These are phyloP conservation scores for Citeromyces hawaiiensis DNA, from an alignment of 1,139 yeast species.

Conservation along the genomic window DNA sequence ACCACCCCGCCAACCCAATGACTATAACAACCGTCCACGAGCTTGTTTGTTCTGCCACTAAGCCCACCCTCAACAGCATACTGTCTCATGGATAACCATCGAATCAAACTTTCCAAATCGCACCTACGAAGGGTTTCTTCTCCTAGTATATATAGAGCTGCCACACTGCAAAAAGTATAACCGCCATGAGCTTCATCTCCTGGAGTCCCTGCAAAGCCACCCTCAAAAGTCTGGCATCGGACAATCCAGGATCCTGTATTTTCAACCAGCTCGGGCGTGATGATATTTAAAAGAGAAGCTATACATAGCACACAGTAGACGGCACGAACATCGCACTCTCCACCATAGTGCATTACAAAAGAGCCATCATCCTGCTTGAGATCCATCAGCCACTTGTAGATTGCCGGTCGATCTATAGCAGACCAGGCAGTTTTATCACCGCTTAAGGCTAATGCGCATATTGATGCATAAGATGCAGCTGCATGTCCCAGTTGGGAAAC, in stretches of 20 bases:
- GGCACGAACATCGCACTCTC: constrained; percentile 82
- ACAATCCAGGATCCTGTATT: constrained; percentile 50
- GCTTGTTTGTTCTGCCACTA: constrained; percentile 80
- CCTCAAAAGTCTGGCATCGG: constrained; percentile 81
- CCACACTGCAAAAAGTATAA: constrained; percentile 82
- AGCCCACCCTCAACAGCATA: constrained; percentile 69
- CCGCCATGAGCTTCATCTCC: constrained; percentile 95
- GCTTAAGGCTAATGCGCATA: constrained; percentile 46
- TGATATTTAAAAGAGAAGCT: constrained; percentile 50
- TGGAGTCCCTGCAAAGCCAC: constrained; percentile 84
- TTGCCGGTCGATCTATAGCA: constrained; percentile 24
- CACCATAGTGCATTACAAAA: constrained; percentile 59
- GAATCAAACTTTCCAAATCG: constrained; percentile 26
- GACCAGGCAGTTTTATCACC: constrained; percentile 31
- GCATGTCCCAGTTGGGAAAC: constrained; percentile 67
- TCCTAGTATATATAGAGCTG: constrained; percentile 43
- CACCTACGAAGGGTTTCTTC: constrained; percentile 18
- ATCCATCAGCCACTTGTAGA: constrained; percentile 51
- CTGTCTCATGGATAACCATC: constrained; percentile 70
- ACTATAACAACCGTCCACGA: constrained; percentile 93
- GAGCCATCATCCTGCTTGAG: constrained; percentile 65
- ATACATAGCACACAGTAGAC: constrained; percentile 77
- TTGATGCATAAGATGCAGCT: constrained; percentile 76
- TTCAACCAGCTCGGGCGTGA: constrained; percentile 46
- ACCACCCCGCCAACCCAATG: constrained; percentile 88